A percentile compares a stretch with the other conserved stretches of the same genome.
Conservation (phyloP, 805 yeast species). For the Starmerella potacharoeniae region DNA sequence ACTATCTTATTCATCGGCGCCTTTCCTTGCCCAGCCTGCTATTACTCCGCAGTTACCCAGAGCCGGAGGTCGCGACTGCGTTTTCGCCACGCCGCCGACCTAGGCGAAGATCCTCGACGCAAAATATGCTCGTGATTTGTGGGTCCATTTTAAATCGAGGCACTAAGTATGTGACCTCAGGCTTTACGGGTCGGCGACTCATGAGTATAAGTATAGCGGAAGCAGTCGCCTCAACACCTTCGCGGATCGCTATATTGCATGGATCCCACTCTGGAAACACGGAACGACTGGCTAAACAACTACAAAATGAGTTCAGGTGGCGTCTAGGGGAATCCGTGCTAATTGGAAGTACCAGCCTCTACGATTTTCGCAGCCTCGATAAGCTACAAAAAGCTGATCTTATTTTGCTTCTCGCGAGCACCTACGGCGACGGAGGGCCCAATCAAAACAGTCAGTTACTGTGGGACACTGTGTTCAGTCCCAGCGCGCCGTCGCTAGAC, state of each 20-base stretch:
- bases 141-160: not conserved
- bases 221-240: not conserved
- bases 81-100: not conserved
- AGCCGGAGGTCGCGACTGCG: not conserved
- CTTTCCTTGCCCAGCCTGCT: not conserved
- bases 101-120: not conserved
- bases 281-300: slow-evolving; percentile 71
- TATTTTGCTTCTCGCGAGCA: slow-evolving; percentile 56
- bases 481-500: slow-evolving; percentile 32
- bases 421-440: slow-evolving; percentile 86
- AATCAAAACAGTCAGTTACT: slow-evolving; percentile 54
- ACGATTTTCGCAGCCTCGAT: slow-evolving; percentile 54
- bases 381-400: slow-evolving; percentile 40
- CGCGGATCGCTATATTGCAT: slow-evolving; percentile 43
- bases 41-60: not conserved
- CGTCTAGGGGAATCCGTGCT: slow-evolving; percentile 57
- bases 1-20: not conserved
- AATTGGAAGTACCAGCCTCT: slow-evolving; percentile 61
- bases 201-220: not conserved
- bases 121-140: not conserved
- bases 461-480: slow-evolving; percentile 35
- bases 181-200: not conserved
- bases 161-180: not conserved
- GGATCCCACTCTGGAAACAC: slow-evolving; percentile 90
- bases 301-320: slow-evolving; percentile 62